Percentiles rank a stretch among this genome's conserved stretches.
Evolutionary conservation across 225 moss, liverwort and hornwort species (phyloP).

Genomic region (Sphagnum tenellum): DNA sequence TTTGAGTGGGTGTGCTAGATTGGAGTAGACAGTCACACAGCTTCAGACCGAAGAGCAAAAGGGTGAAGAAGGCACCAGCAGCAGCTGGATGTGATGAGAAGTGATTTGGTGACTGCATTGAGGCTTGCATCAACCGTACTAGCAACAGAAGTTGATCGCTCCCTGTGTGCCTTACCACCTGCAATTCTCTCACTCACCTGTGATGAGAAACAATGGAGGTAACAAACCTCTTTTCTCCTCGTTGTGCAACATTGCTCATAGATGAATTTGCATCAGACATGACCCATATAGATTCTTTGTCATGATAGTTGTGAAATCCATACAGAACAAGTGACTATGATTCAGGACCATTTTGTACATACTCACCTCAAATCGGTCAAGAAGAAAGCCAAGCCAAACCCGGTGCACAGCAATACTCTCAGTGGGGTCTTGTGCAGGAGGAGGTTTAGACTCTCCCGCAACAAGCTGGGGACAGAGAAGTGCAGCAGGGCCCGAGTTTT

Average conservation of each 20-base stretch:
- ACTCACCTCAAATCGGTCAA: constrained; percentile 69
- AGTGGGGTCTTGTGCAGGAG: constrained; percentile 34
- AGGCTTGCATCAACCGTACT: constrained; percentile 66
- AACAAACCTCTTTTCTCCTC: too few relatives aligned
- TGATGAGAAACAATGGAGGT: too few relatives aligned
- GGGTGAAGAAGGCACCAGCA: constrained; percentile 67
- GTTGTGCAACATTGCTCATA: too few relatives aligned
- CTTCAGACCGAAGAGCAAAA: constrained; percentile 64
- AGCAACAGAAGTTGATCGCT: constrained; percentile 62
- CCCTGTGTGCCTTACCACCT: constrained; percentile 60
- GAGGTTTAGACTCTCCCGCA: constrained; percentile 57
- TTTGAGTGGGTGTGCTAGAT: constrained; percentile 28
- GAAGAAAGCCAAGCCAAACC: constrained; percentile 76
- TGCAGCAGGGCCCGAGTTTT: constrained; percentile 61
- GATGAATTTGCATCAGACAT: too few relatives aligned
- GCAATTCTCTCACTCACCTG: not conserved
- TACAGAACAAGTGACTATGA: not conserved
- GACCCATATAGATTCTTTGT: too few relatives aligned
- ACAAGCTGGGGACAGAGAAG: constrained; percentile 63
- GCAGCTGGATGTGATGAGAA: constrained; percentile 76
- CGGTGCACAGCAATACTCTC: constrained; percentile 56
- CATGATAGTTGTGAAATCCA: not conserved
- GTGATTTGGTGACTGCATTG: constrained; percentile 46
- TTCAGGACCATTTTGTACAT: not conserved
- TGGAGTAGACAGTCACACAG: constrained; percentile 48